Evolutionary conservation across 2,329 filamentous ascomycete genomes (phyloP), one percentile per base, ranked within the genome.

Genomic region (Aotearoamyces nothofagi): DNA sequence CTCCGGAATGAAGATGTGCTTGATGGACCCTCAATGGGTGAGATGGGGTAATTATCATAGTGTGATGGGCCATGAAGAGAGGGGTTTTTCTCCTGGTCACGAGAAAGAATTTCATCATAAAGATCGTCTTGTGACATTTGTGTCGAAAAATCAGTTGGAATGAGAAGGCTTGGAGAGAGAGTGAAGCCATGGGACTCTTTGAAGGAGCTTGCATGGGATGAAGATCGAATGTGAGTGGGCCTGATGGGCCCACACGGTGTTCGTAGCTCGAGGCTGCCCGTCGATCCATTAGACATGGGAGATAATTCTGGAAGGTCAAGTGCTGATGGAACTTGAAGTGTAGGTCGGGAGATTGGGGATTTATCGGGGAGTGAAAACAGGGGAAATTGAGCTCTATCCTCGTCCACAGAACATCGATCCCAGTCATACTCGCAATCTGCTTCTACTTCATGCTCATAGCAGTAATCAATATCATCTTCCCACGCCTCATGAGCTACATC

Each of bases 391-490:
- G 26, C 25, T 14, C 40, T 45, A 22, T 56, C 34, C 26, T 37
- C 37, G 8, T 72, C 68, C 29, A 65, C 40, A 0, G 69, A 74
- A 3, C 60, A 54, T 10, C 65, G 62, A 33, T 72, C 67, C 71
- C 71, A 77, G 24, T 71, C 63, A 39, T 73, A 77, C 36, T 77
- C 64, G 43, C 69, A 77, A 47, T 76, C 59, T 5, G 70, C 72
- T 46, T 78, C 73, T 9, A 63, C 69, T 38, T 71, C 72, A 40
- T 78, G 68, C 38, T 77, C 71, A 42, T 78, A 78, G 44, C 69
- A 76, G 48, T 76, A 78, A 44, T 78, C 73, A 35, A 78, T 77
- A 36, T 70, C 70, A 29, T 75, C 70, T 41, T 78, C 73, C 73
- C 73, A 78, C 39, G 56, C 51, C 26, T 72, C 39, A 20, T 36